Base-by-base conservation (phyloP, 2,329 filamentous ascomycete genomes). In the Helotiales sp. region DNA sequence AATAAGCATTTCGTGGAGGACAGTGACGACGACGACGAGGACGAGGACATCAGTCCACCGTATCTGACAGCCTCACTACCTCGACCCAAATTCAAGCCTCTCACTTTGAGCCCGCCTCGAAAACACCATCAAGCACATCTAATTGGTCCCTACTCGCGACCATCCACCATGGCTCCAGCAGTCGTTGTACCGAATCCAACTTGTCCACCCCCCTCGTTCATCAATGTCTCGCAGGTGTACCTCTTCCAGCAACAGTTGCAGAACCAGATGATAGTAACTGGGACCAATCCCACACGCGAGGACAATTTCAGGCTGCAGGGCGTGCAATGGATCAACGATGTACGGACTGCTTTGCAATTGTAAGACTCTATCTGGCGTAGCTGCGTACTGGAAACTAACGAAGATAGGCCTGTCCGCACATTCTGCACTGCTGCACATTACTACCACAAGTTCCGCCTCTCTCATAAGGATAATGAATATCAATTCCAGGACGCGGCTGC, bases 401-500 rank as follows among this genome's bases (percentile, higher is more conserved):
- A n/a, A 30, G 52, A 13, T 69, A 94, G 92, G 54, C 96, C 96
- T 1, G 89, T 97, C 26, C 91, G 92, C 68, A 98, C 96, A 0
- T 97, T 93, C 79, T 92, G 95, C 73, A 97, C 95, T 0, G 96
- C 96, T 0, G 93, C 91, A 70, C 89, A 92, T 17, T 97, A 97
- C 78, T 99, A 94, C 77, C 95, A 98, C 83, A 93, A 93, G 73
- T 97, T 97, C 78, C 90, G 95, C 34, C 85, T 98, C 61, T 87
- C 91, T 54, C 93, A 97, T 75, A 86, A 89, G n/a, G 93, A 94
- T 73, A 88, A 84, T 71, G 93, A 97, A 75, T 97, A 97, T 79
- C 92, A 91, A 78, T 93, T 89, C 71, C 80, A 93, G 78, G 95
- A 98, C 77, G 94, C 93, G 1, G 93, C 95, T 0, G 87, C 96